Conservation (phyloP, 2,329 filamentous ascomycete genomes). For the Aspergillus sp. region DNA sequence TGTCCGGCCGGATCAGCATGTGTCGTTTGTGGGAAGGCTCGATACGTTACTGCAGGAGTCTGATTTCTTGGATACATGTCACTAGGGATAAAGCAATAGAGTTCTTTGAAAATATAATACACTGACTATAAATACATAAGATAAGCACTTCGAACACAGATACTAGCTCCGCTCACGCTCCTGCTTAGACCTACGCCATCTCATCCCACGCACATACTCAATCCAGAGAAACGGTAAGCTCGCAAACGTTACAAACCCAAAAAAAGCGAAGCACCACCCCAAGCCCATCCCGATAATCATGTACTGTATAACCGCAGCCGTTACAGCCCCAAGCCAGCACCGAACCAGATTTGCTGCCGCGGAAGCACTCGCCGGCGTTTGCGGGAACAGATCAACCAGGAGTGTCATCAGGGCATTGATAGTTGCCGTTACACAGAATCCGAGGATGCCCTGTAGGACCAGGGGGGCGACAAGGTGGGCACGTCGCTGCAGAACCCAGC, state of each 20-base stretch:
- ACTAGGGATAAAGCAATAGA: no score
- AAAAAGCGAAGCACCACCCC: conserved; percentile 23
- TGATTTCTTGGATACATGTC: no score
- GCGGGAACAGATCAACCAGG: conserved; percentile 24
- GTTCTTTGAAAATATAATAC: no score
- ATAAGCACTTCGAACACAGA: no score
- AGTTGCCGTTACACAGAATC: conserved; percentile 19
- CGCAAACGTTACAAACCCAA: conserved; percentile 12
- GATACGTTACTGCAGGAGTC: background rate
- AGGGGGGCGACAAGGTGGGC: conserved; percentile 18
- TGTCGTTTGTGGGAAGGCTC: conserved; percentile 10
- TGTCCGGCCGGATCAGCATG: conserved; percentile 18
- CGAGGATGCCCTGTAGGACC: conserved; percentile 26
- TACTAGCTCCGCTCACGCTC: background rate
- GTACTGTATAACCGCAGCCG: conserved; percentile 18
- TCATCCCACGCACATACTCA: background rate
- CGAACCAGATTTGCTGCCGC: conserved; percentile 25
- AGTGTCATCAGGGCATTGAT: conserved; percentile 21
- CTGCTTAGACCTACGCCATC: background rate
- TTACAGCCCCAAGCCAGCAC: conserved; percentile 23
- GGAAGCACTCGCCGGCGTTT: conserved; percentile 18
- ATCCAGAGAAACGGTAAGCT: background rate
- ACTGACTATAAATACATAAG: no score
- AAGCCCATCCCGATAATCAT: conserved; percentile 20
- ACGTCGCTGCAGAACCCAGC: conserved; percentile 23